These are phyloP conservation scores for Fusarium albosuccineum DNA, from an alignment of 2,329 filamentous ascomycete genomes.

Conservation along the genomic window DNA sequence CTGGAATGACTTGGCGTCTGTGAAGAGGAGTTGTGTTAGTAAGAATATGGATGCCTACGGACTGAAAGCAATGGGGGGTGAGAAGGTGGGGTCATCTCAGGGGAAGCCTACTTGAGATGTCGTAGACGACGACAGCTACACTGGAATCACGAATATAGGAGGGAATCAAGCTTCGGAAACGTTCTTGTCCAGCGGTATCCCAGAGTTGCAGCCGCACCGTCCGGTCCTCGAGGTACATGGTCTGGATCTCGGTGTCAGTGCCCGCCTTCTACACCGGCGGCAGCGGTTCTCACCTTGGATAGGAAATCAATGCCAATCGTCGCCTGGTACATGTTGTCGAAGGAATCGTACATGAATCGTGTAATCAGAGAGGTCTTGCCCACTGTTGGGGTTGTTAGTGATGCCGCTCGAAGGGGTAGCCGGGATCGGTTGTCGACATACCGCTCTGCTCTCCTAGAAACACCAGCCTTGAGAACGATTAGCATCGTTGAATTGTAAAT, in stretches of 20 bases:
- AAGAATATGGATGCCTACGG: slow-evolving; percentile 24
- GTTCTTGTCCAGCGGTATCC: slow-evolving; percentile 98
- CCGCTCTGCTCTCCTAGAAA: slow-evolving; percentile 99
- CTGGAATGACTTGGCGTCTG: slow-evolving; percentile 94
- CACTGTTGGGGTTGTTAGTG: slow-evolving; percentile 68
- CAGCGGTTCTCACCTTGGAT: slow-evolving; percentile 78
- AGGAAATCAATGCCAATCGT: slow-evolving; percentile 99
- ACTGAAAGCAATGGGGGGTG: slow-evolving; percentile 19
- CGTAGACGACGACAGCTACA: slow-evolving; percentile 98
- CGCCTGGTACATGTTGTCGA: slow-evolving; percentile 99
- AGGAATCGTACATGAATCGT: slow-evolving; percentile 99
- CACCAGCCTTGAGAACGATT: slow-evolving; percentile 76
- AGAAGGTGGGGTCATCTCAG: slow-evolving; percentile 39
- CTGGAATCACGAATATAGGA: slow-evolving; percentile 99
- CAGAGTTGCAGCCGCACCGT: slow-evolving; percentile 97
- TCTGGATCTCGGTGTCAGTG: slow-evolving; percentile 60
- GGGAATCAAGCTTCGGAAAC: slow-evolving; percentile 96
- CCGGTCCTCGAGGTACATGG: slow-evolving; percentile 99
- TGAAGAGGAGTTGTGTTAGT: slow-evolving; percentile 34
- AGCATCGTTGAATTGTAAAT: slow-evolving; percentile 33
- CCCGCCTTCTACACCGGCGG: slow-evolving; percentile 22
- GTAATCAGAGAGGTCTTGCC: slow-evolving; percentile 99
- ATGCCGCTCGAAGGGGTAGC: slow-evolving; percentile 36
- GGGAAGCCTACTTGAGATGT: slow-evolving; percentile 81
- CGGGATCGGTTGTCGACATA: slow-evolving; percentile 63